Evolutionary conservation across 768 basidiomycete genomes (phyloP), one percentile per base, ranked within the genome.

Genomic region (Phaffia tasmanica): DNA sequence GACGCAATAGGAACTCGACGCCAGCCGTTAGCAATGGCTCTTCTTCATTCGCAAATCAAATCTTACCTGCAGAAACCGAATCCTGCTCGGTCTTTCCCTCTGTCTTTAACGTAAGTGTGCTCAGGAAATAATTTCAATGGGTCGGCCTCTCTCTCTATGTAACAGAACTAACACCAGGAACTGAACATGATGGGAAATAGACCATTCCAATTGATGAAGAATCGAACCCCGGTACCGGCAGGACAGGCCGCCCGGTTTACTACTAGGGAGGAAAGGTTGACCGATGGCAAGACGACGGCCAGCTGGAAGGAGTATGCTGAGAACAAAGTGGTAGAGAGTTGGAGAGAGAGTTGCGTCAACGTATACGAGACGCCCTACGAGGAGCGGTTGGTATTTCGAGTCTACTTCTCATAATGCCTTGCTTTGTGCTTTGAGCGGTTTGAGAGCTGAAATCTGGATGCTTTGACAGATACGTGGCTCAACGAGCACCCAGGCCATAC

Each of bases 121-220:
- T 54, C n/a, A 23, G 4, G 53, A 54, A 54, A 9, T 23, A 54
- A 16, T 23, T 16, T 54, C 53, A n/a, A n/a, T 42, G 6, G 35
- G 11, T 42, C 35, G 11, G 35, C 35, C 35, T 5, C 4, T 42
- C 11, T 4, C 35, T 11, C 11, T 42, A 11, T 42, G 11, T 11
- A 42, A 42, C 35, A 42, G 35, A 42, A 42, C 35, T 4, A 11
- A 42, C 35, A 42, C 35, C 11, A 42, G 11, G 11, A 42, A 42
- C 11, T 42, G 35, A 11, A 42, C 11, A 42, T 42, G 35, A 11
- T 11, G 6, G 35, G 79, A 42, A 42, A 94, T 11, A 79, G 81
- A 25, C 86, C 95, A 7, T 88, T 93, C 71, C 94, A 97, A 74
- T 82, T 98, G 49, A 87, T 99, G 70, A 81, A 85, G n/a, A 87